Base-by-base conservation (phyloP, 148 eudicot species). In the Rhododendron molle region DNA sequence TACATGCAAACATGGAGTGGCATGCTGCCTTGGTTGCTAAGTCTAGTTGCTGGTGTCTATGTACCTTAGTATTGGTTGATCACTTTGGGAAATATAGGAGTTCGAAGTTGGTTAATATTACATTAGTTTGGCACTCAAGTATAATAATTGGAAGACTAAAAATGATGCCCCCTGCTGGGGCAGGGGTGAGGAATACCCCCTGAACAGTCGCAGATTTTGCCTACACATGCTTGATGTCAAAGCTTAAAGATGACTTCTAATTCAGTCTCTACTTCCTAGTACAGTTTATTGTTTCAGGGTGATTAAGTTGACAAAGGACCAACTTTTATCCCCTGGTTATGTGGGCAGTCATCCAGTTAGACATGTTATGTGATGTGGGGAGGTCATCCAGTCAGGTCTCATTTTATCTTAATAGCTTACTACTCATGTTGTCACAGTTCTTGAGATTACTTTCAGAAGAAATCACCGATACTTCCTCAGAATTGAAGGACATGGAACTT, bases 361-460 rank as follows among this genome's bases (percentile, higher is more conserved):
- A 47, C 20, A 23, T 21, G 58, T 14, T 12, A 12, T 26, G 21
- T 78, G 56, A 36, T 77, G 20, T 50, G 11, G 18, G 62, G 21
- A 79, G 60, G 28, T n/a, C n/a, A n/a, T n/a, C n/a, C n/a, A n/a
- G n/a, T 32, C n/a, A 76, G 49, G 43, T 77, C 80, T 5, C 34
- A 49, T 54, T 62, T 81, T 30, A 18, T 20, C 46, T 7, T 83
- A 5, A 21, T 50, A 47, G 8, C 44, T 0, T 83, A 32, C 78
- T 76, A 3, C 30, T 74, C 38, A 52, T 87, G 26, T 67, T 86
- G 44, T 87, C 69, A 21, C 93, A 97, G 99, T 95, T 92, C 85
- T 85, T 95, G 88, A 95, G 95, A 87, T 73, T 95, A 85, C 95
- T 97, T 38, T 88, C 93, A 23, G 96, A 91, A 88, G 95, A 94